Percentiles rank a stretch among this genome's conserved stretches.
phyloP scores from a whole-genome alignment of 1,139 yeast species.

The Kodamaea derodonti region DNA sequence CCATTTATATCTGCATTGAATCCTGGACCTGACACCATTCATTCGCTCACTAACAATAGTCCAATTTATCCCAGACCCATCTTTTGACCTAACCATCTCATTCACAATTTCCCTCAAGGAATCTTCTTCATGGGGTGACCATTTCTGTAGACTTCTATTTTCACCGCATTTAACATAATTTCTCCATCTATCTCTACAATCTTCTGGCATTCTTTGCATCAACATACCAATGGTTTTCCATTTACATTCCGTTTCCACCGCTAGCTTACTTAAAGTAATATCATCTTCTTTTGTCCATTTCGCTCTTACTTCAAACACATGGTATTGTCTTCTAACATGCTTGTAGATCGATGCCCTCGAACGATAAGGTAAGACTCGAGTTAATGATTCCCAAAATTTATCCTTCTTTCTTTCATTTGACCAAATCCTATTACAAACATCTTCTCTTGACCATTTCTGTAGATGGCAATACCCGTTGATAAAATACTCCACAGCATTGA shows the following conservation, averaged over 20 bases:
- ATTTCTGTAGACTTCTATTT: conserved; percentile 67
- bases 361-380: conserved; percentile 75
- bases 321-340: conserved; percentile 86
- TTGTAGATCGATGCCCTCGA: conserved; percentile 87
- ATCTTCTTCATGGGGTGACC: conserved; percentile 74
- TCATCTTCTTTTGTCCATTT: conserved; percentile 88
- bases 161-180: conserved; percentile 89
- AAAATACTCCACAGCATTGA: conserved; percentile 65
- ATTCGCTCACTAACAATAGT: conserved; percentile 82
- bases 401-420: conserved; percentile 79
- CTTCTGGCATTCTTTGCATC: conserved; percentile 94
- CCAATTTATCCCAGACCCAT: conserved; percentile 63
- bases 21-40: conserved; percentile 85
- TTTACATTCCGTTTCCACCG: conserved; percentile 66
- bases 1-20: conserved; percentile 96
- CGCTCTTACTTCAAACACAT: conserved; percentile 80
- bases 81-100: conserved; percentile 25
- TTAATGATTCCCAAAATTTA: conserved; percentile 80
- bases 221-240: conserved; percentile 80
- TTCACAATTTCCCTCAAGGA: conserved; percentile 54
- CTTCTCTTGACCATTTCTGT: conserved; percentile 58
- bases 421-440: conserved; percentile 84
- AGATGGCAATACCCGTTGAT: conserved; percentile 64
- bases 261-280: conserved; percentile 55
- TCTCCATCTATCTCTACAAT: conserved; percentile 94